Evolutionary conservation across 345 rosid species (phyloP), one percentile per base, ranked within the genome.

Genomic region (Eucalyptus sp.): DNA sequence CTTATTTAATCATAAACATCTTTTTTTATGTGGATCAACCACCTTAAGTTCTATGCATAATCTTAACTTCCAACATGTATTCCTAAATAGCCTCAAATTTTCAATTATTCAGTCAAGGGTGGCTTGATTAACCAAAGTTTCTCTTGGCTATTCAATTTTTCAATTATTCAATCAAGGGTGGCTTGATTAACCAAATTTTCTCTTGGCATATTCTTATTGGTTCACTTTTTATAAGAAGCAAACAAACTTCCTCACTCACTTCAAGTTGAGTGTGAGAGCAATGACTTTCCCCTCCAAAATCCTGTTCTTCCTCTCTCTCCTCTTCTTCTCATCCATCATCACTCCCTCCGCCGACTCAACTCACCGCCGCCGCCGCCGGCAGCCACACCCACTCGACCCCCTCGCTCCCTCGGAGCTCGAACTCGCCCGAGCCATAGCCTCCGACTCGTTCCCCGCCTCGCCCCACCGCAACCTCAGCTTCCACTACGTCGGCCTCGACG

Each of bases 401-500:
- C 94, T 96, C 7, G 91, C 88, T 56, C 92, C 94, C 5, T 68
- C 91, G 7, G 99, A 96, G 92, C 92, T 96, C 91, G 93, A 93
- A 91, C 94, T 91, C 90, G 84, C 91, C 88, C 90, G 90, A 84
- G 87, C 87, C 88, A 92, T 94, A 71, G 66, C 96, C 83, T 91
- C 91, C 25, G 92, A 92, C 22, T 93, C 95, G 24, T 90, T 48
- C 13, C 87, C 94, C 48, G 14, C 15, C 91, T 90, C 56, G 86
- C 89, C 44, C 89, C 91, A 0, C 86, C 90, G 91, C 56, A 93
- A 94, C 91, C 89, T 95, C 87, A 95, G 95, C 64, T 93, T 93
- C 86, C 98, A 97, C 87, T 92, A 91, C 90, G 92, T 95, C 27
- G 97, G 94, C 90, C 93, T 96, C 25, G 96, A 95, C 18, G 99